Base-by-base conservation (phyloP, 306 rosid species). In the Dryas drummondii region DNA sequence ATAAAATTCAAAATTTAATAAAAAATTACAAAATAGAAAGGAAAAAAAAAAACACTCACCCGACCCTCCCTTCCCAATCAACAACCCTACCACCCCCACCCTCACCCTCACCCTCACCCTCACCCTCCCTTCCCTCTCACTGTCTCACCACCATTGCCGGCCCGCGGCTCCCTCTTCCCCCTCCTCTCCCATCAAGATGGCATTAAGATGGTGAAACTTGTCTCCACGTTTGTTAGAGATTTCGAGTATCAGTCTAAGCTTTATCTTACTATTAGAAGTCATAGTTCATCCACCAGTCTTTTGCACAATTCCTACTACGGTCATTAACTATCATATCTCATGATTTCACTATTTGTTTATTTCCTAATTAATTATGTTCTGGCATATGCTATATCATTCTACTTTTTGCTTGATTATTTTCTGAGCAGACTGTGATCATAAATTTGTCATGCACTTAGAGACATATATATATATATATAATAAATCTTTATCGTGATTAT, bases 171-270 rank as follows among this genome's bases (percentile, higher is more conserved):
- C 22, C 22, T 0, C 22, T 19, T 19, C 22, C 22, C 22, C 22
- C 22, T 0, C 22, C 92, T 83, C 98, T n/a, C 99, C 99, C 47
- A 92, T 92, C 72, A 96, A 96, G 94, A 96, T 88, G 97, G 99
- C 99, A 67, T 81, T 96, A 77, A 89, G 97, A 84, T 96, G 99
- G 99, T 96, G 84, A 92, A 68, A 19, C 80, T 75, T 78, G 61
- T 75, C 69, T 78, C 77, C 68, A 70, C 69, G 22, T 49, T 75
- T 52, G 44, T 74, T 80, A 58, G 56, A 76, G 19, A 60, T 17
- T 70, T 55, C 55, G 74, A 72, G 73, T 49, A 60, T 27, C 37
- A 27, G 22, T 73, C 46, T 55, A 58, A 15, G 58, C 66, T 46
- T 57, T 67, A 61, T 65, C 77, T 75, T 66, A 41, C 44, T 45